Evolutionary conservation across 805 yeast species (phyloP).

Genomic region (Lipomyces sp.): DNA sequence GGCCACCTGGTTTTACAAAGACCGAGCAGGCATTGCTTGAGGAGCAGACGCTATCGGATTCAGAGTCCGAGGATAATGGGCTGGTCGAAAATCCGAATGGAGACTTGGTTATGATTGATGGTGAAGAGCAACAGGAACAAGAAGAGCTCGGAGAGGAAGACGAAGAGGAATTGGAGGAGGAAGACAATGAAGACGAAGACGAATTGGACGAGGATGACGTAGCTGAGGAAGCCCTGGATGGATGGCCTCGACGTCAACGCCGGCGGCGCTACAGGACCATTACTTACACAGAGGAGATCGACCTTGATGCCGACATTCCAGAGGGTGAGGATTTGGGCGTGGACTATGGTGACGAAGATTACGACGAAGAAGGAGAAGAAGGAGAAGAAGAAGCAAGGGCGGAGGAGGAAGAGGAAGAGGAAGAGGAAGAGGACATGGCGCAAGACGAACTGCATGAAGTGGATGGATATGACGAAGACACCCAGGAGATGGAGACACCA

Average conservation of each 20-base stretch:
- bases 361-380: slow-evolving; percentile 18
- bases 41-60: slow-evolving; percentile 37
- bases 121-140: slow-evolving; percentile 38
- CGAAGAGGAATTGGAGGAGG: slow-evolving; percentile 38
- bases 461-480: neutral
- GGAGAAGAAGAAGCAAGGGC: neutral
- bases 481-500: neutral
- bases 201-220: slow-evolving; percentile 39
- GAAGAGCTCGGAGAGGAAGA: slow-evolving; percentile 42
- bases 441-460: neutral
- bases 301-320: slow-evolving; percentile 37
- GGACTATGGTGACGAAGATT: slow-evolving; percentile 27
- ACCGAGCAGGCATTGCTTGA: slow-evolving; percentile 52
- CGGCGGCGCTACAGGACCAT: slow-evolving; percentile 34
- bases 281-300: slow-evolving; percentile 37
- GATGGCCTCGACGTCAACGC: slow-evolving; percentile 38
- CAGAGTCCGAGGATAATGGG: slow-evolving; percentile 47
- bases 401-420: slow-evolving; percentile 13
- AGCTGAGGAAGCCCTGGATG: slow-evolving; percentile 34
- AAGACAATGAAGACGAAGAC: slow-evolving; percentile 31
- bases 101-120: slow-evolving; percentile 18
- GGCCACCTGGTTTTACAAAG: slow-evolving; percentile 64
- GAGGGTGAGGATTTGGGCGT: slow-evolving; percentile 45
- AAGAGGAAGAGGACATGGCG: slow-evolving; percentile 3
- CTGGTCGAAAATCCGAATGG: slow-evolving; percentile 43